Conservation (phyloP, 768 basidiomycete genomes). For the Trametes maxima region DNA sequence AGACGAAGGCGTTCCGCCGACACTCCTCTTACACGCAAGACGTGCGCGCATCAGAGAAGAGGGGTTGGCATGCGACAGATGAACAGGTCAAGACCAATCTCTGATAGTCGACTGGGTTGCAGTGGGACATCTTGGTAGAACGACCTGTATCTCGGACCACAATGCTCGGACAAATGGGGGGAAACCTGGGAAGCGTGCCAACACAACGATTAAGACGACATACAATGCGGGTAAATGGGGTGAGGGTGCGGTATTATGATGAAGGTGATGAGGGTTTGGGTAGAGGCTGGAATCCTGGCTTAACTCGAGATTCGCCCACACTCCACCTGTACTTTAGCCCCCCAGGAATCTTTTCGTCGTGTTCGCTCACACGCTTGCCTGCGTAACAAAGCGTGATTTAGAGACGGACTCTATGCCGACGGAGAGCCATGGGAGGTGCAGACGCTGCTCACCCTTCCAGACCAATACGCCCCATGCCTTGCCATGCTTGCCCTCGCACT, state of each 20-base stretch:
- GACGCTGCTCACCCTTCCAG: conserved; percentile 71
- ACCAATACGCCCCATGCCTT: conserved; percentile 81
- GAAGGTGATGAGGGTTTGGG: not conserved
- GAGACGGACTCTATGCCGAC: not conserved
- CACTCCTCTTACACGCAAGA: not conserved
- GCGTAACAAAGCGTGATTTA: not conserved
- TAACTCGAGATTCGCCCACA: conserved; percentile 51
- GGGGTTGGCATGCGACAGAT: not conserved
- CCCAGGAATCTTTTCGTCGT: conserved; percentile 67
- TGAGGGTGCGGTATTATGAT: not conserved
- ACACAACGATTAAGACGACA: not conserved
- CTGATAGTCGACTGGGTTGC: no score
- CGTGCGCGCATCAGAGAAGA: not conserved
- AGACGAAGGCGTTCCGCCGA: not conserved
- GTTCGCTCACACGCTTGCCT: conserved; percentile 65
- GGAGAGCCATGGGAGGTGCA: not conserved
- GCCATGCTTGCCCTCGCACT: conserved; percentile 72
- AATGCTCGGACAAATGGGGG: not conserved
- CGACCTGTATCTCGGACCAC: no score
- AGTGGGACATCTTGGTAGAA: no score
- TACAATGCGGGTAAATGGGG: not conserved
- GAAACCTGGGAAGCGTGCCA: not conserved
- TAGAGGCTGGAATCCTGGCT: conserved; percentile 18
- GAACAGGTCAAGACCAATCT: no score
- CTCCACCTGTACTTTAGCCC: conserved; percentile 77